Evolutionary conservation across 495 filamentous ascomycete genomes (phyloP), one percentile per base, ranked within the genome.

Genomic region (Penicillium alfredii): DNA sequence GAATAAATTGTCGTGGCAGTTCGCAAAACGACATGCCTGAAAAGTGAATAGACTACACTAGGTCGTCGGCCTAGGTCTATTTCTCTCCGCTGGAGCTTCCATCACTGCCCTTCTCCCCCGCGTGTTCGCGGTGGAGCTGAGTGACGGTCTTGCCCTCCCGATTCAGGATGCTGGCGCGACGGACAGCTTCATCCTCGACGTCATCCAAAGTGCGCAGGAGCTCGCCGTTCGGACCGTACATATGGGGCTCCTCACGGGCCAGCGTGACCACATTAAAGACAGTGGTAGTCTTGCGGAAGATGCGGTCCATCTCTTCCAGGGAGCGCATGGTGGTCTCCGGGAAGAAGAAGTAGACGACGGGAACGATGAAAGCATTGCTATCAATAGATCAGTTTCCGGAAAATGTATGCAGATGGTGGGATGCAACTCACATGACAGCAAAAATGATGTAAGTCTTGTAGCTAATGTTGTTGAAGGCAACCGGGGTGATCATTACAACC

Each of bases 221-320:
- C 53, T 86, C 78, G 33, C 84, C 83, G 27, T 81, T 72, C 63
- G 77, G 77, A 37, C 80, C 82, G 55, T 84, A 88, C 41, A 83
- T 73, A 16, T 70, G 69, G 6, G 83, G 82, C 55, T 82, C 74
- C 1, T 71, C 59, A 8, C 58, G 44, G 6, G 83, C 82, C 15
- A 76, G 60, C 26, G 61, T 47, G 3, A 88, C 82, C 15, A 85
- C 73, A 8, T 66, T 60, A 45, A 84, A 78, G 11, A 64, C 32
- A 20, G 42, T 61, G 36, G 61, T 66, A 31, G 66, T 68, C 55
- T 82, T 84, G 53, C 68, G 73, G 73, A 88, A 88, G 44, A 88
- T 84, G 42, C 61, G 63, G 58, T 87, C 82, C 74, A 87, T 81
- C 52, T 87, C 82, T 53, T 88, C 83, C 21, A 88, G 65, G 3